Conservation (phyloP, 2,329 filamentous ascomycete genomes). For the Xylariaceae sp. region DNA sequence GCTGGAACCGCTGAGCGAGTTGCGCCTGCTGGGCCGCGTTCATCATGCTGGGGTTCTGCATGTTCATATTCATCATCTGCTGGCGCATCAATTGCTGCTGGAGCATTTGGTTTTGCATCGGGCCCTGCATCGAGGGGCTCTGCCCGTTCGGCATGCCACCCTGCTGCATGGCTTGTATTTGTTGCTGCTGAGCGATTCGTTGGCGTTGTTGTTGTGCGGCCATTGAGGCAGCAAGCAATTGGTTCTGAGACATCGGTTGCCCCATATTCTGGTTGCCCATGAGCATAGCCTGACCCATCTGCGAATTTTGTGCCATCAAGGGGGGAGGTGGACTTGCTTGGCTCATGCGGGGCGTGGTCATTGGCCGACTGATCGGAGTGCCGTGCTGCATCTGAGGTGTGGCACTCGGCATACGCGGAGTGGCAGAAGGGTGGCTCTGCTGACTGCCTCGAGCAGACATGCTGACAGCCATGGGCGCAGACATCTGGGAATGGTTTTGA, state of each 20-base stretch:
- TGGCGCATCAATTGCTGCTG: constrained; percentile 47
- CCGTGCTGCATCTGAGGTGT: constrained; percentile 64
- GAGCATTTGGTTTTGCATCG: constrained; percentile 44
- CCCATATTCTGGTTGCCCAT: constrained; percentile 50
- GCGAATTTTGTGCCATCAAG: constrained; percentile 61
- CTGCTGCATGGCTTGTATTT: constrained; percentile 35
- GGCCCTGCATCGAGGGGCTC: constrained; percentile 42
- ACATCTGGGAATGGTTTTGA: constrained; percentile 59
- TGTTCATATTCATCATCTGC: constrained; percentile 47
- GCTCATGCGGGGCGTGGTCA: constrained; percentile 62
- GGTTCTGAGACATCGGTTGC: constrained; percentile 37
- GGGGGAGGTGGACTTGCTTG: constrained; percentile 64
- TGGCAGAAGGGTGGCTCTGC: constrained; percentile 66
- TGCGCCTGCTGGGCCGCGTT: constrained; percentile 45
- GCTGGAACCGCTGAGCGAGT: constrained; percentile 36
- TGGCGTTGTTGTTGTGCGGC: constrained; percentile 46
- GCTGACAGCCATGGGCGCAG: constrained; percentile 61
- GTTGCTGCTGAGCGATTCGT: constrained; percentile 36
- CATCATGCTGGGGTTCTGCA: constrained; percentile 43
- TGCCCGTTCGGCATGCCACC: constrained; percentile 36
- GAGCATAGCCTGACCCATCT: constrained; percentile 57
- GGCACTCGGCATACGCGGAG: constrained; percentile 62
- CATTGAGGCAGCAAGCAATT: constrained; percentile 49
- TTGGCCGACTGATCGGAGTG: constrained; percentile 59
- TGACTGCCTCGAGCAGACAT: constrained; percentile 69